Base-by-base conservation (phyloP, 2,329 filamentous ascomycete species). In the Lecanosticta acicola region DNA sequence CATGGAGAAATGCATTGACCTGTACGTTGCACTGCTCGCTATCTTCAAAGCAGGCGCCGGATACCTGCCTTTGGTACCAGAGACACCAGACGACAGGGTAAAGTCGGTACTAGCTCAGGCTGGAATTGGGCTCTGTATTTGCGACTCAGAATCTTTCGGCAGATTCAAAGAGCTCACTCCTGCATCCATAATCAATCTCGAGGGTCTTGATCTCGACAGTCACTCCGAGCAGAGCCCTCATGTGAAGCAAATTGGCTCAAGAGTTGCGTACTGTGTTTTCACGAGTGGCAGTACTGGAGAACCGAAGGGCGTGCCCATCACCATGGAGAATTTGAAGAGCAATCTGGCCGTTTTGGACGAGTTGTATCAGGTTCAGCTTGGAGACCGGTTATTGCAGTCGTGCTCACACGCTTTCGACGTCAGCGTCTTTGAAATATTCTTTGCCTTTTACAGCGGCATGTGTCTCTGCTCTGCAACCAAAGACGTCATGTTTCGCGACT, bases 351-450 rank as follows among this genome's bases (percentile, higher is more conserved):
- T 78, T 8, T 71, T 95, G 4, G 73, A 75, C 2, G 68, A 73
- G 2, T 68, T 86, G 0, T 94, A 94, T 59, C 84, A 85, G 0
- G 68, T 70, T 0, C 60, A 67, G 1, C 47, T 61, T 0, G 64
- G 63, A 1, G 77, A 81, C 1, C 77, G 81, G n/a, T 71, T 94
- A 24, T 71, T 95, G 0, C 89, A 94, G 65, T 80, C 85, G 2
- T 94, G 85, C 59, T 91, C 87, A 0, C 85, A 89, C 59, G 84
- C 84, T 0, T 94, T 94, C 60, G 87, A 94, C 59, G 77, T 94
- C 1, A 94, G 87, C 0, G 85, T 94, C 0, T 94, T 94, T 61
- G 89, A 94, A 59, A 90, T 94, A 11, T 91, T 94, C 63, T 94
- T 87, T 57, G 74, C 87, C 0, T 94, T 88, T 84, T 77, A 78